phyloP scores from a whole-genome alignment of 148 eudicot genomes.

The Cornus florida region DNA sequence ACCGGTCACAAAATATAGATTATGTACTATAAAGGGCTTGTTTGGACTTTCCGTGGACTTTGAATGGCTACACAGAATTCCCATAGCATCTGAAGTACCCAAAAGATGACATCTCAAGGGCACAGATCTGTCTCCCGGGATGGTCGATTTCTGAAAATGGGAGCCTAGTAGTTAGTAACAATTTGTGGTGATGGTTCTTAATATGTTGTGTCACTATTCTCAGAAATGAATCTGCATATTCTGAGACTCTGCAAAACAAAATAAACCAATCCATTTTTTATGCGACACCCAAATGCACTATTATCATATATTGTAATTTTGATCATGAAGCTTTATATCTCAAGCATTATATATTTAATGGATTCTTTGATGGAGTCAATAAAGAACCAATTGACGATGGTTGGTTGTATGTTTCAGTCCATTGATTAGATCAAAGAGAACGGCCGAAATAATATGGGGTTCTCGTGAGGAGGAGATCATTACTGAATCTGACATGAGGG shows the following conservation, averaged over 20 bases:
- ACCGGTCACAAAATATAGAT: background rate
- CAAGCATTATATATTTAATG: background rate
- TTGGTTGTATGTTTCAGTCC: slow-evolving; percentile 54
- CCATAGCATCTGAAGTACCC: too few species aligned
- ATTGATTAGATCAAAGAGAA: slow-evolving; percentile 76
- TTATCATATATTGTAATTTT: background rate
- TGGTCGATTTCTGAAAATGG: background rate
- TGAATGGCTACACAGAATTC: background rate
- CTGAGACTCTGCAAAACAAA: background rate
- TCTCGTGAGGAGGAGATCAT: slow-evolving; percentile 67
- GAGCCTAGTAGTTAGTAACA: background rate
- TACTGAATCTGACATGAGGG: slow-evolving; percentile 74
- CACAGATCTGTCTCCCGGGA: background rate
- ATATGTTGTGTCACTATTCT: background rate
- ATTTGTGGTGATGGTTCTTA: background rate
- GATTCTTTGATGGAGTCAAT: background rate
- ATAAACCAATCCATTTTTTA: background rate
- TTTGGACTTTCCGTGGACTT: background rate
- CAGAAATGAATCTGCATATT: background rate
- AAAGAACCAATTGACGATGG: background rate
- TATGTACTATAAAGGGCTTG: background rate
- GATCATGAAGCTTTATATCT: background rate
- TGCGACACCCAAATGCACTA: background rate
- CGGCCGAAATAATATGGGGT: slow-evolving; percentile 94
- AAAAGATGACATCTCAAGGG: background rate